Evolutionary conservation across 2,329 filamentous ascomycete genomes (phyloP).

Genomic region (Cercospora canescens): DNA sequence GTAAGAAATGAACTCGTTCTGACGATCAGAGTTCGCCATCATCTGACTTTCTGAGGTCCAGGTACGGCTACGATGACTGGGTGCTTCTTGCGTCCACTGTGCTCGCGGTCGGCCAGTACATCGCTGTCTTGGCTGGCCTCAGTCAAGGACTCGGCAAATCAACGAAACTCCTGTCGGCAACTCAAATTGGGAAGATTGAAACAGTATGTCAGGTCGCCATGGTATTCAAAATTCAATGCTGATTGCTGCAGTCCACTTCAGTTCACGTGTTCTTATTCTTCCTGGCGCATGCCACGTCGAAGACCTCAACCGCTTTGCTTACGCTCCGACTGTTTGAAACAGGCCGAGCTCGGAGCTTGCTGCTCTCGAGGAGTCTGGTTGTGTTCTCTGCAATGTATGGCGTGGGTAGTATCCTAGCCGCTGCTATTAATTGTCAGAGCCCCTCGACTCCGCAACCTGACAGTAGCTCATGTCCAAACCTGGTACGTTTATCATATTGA

Average conservation of each 20-base stretch:
- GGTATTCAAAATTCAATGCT: neutral
- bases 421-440: constrained; percentile 11
- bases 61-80: constrained; percentile 34
- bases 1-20: neutral
- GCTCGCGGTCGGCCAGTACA: constrained; percentile 27
- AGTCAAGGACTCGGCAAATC: constrained; percentile 24
- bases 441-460: constrained; percentile 4
- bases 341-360: constrained; percentile 13
- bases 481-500: constrained; percentile 3
- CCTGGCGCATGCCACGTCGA: constrained; percentile 20
- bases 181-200: constrained; percentile 11
- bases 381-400: constrained; percentile 13
- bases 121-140: constrained; percentile 24
- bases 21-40: neutral
- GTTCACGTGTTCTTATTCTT: constrained; percentile 20
- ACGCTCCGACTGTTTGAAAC: constrained; percentile 24
- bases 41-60: constrained; percentile 1
- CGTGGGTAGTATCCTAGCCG: constrained; percentile 10
- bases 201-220: constrained; percentile 5
- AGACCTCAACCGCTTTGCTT: constrained; percentile 24
- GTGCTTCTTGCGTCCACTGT: constrained; percentile 27
- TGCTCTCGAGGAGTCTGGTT: constrained; percentile 19
- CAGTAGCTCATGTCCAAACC: constrained; percentile 6
- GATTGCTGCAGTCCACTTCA: constrained; percentile 14
- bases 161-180: neutral